A percentile compares a stretch with the other conserved stretches of the same genome.
These are phyloP conservation scores for Pseudogymnoascus sp. DNA, from an alignment of 2,329 filamentous ascomycete species.

Conservation along the genomic window DNA sequence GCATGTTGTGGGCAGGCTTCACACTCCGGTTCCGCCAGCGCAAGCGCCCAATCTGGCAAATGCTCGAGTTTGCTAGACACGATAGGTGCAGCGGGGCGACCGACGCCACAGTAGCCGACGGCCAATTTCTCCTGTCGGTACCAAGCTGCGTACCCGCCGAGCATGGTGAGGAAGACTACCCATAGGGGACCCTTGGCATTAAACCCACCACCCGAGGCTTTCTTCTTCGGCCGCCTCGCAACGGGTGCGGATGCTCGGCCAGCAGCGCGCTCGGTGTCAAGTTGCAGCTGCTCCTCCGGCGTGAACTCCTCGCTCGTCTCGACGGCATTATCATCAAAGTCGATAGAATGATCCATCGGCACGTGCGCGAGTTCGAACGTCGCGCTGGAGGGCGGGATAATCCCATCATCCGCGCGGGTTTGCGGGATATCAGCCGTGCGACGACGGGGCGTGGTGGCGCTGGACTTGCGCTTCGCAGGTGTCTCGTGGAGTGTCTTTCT, in stretches of 20 bases:
- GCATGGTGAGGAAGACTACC: constrained; percentile 62
- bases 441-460: constrained; percentile 37
- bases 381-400: constrained; percentile 48
- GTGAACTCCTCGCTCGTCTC: constrained; percentile 89
- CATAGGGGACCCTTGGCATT: constrained; percentile 60
- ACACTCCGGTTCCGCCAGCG: constrained; percentile 71
- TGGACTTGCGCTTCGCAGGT: constrained; percentile 24
- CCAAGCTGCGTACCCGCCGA: constrained; percentile 70
- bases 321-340: constrained; percentile 41
- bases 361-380: constrained; percentile 40
- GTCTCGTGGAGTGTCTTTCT: constrained; percentile 27
- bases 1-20: constrained; percentile 88
- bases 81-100: constrained; percentile 49
- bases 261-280: constrained; percentile 62
- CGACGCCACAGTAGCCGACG: constrained; percentile 89
- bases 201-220: constrained; percentile 42
- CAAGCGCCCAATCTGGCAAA: constrained; percentile 65
- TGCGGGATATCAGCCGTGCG: constrained; percentile 42
- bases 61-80: constrained; percentile 48
- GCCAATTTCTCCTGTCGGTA: constrained; percentile 95
- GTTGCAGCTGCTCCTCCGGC: constrained; percentile 77
- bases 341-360: constrained; percentile 25
- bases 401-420: constrained; percentile 45
- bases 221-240: constrained; percentile 36
- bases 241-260: constrained; percentile 44